Percentiles rank a stretch among this genome's conserved stretches.
Conservation (phyloP, 306 rosid genomes). For the Rosa rugosa region DNA sequence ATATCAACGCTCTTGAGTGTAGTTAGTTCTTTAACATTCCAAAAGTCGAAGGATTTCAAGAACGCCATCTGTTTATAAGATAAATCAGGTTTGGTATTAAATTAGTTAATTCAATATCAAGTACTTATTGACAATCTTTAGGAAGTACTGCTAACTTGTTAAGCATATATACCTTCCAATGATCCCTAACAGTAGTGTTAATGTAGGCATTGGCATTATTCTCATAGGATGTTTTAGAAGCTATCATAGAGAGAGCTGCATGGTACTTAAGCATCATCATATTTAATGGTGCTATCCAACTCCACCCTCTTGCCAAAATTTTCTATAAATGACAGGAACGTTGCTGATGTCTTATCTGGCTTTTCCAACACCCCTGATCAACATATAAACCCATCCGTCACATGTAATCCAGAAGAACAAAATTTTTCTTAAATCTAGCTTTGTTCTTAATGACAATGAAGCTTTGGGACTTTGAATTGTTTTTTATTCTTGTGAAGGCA, state of each 20-base stretch:
- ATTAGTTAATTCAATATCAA: background rate
- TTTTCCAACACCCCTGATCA: slow-evolving; percentile 38
- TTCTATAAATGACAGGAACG: slow-evolving; percentile 50
- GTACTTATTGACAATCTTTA: too few species aligned
- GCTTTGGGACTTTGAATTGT: background rate
- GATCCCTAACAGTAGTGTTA: slow-evolving; percentile 28
- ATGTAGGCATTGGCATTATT: slow-evolving; percentile 47
- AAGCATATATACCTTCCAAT: slow-evolving; percentile 53
- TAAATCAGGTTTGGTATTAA: background rate
- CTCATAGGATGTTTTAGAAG: slow-evolving; percentile 62
- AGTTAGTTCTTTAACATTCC: slow-evolving; percentile 57
- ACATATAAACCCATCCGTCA: background rate
- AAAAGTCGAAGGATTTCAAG: slow-evolving; percentile 52
- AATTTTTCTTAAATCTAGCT: too few species aligned
- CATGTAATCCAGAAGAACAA: too few species aligned
- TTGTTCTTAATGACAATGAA: background rate
- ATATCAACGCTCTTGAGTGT: too few species aligned
- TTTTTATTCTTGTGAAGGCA: too few species aligned
- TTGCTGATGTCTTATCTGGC: slow-evolving; percentile 40
- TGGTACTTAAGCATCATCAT: slow-evolving; percentile 38
- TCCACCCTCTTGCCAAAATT: slow-evolving; percentile 46
- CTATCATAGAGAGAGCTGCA: slow-evolving; percentile 56
- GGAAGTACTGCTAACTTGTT: background rate
- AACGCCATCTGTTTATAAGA: slow-evolving; percentile 54
- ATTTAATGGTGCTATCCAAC: slow-evolving; percentile 35